Conservation (phyloP, 176 grass and related monocot species). For the Tuctoria greenei region DNA sequence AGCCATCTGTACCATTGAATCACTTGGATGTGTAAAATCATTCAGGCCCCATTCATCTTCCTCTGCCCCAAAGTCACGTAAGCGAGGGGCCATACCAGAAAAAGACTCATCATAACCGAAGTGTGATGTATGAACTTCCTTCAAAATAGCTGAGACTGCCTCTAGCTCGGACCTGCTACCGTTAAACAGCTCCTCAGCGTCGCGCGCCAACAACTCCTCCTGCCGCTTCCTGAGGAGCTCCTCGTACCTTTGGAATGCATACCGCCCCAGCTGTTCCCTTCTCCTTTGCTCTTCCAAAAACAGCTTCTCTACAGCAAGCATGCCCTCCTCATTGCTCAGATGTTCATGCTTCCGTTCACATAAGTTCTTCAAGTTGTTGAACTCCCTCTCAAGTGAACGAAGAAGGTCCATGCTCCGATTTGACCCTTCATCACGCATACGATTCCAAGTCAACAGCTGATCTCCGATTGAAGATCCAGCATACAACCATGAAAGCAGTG, state of each 20-base stretch:
- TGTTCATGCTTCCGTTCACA: conserved; percentile 78
- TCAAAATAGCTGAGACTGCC: conserved; percentile 60
- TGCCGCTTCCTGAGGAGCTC: conserved; percentile 67
- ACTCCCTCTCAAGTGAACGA: conserved; percentile 68
- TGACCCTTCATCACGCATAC: conserved; percentile 50
- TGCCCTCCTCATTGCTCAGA: conserved; percentile 54
- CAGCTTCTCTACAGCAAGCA: conserved; percentile 59
- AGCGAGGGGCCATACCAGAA: conserved; percentile 47
- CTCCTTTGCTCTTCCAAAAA: conserved; percentile 60
- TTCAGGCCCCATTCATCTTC: conserved; percentile 70
- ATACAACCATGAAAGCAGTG: conserved; percentile 77
- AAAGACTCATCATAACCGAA: conserved; percentile 64
- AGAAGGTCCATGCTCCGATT: conserved; percentile 49
- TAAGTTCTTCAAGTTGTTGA: conserved; percentile 47
- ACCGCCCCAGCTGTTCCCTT: conserved; percentile 42
- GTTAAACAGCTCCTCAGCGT: conserved; percentile 48
- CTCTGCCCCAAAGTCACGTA: conserved; percentile 48
- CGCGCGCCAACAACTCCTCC: conserved; percentile 51
- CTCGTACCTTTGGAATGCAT: conserved; percentile 58
- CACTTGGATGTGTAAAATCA: conserved; percentile 60
- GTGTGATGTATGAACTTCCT: conserved; percentile 63
- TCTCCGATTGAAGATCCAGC: conserved; percentile 62
- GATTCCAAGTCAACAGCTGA: conserved; percentile 56
- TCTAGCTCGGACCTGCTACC: conserved; percentile 57
- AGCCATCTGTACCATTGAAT: conserved; percentile 49